phyloP scores from a whole-genome alignment of 768 basidiomycete genomes.

The Dentipellis sp. region DNA sequence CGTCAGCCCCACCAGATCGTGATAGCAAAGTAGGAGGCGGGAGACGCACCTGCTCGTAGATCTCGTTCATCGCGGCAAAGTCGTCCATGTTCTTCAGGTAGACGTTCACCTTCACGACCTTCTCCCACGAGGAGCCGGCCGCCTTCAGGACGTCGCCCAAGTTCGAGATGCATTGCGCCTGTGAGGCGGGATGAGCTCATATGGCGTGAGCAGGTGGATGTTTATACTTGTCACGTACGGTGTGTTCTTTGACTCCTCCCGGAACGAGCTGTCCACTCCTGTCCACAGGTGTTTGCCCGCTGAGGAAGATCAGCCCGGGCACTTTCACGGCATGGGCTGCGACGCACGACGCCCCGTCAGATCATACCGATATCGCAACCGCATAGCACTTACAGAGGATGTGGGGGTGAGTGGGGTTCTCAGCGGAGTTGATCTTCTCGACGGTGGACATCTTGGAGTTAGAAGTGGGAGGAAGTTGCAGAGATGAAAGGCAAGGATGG shows the following conservation, averaged over 20 bases:
- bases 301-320: conserved; percentile 50
- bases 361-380: no score
- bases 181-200: not conserved
- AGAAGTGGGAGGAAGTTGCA: not conserved
- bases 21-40: not conserved
- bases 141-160: conserved; percentile 43
- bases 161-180: conserved; percentile 52
- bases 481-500: no score
- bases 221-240: no score
- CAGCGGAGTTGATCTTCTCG: conserved; percentile 44
- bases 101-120: conserved; percentile 46
- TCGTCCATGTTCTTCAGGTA: conserved; percentile 55
- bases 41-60: conserved; percentile 39
- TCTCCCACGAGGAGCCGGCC: conserved; percentile 52
- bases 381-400: conserved; percentile 38
- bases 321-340: conserved; percentile 49
- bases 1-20: not conserved
- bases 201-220: not conserved
- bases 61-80: conserved; percentile 46
- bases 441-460: conserved; percentile 32
- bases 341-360: no score
- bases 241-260: conserved; percentile 53
- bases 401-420: conserved; percentile 34
- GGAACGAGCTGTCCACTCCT: conserved; percentile 36
- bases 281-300: conserved; percentile 49